Evolutionary conservation across 345 rosid genomes (phyloP), one percentile per base, ranked within the genome.

Genomic region (Nasturtium officinale): DNA sequence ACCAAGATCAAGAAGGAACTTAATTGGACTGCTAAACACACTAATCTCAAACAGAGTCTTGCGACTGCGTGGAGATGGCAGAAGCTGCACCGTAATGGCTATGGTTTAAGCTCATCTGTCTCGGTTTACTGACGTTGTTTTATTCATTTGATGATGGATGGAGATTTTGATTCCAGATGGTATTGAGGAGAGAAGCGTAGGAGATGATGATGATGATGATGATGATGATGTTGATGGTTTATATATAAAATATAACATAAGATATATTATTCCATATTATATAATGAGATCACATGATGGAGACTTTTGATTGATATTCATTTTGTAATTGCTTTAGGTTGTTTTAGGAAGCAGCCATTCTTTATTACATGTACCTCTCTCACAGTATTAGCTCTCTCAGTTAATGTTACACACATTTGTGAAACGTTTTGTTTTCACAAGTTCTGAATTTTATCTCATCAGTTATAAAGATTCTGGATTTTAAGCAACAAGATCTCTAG

Each of bases 41-140:
- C 87, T 2, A 83, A 85, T 76, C 88, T 87, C 29, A 78, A 78
- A 52, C 65, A 81, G 79, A 84, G 88, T 69, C 82, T 85, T 71
- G 74, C 71, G 79, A 67, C 76, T 18, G 89, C 92, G 0, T 87
- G 92, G 92, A 82, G 75, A 85, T 85, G 89, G 92, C 90, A 87
- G 74, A 84, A 83, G 73, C 54, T 68, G 5, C 90, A 85, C 72
- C 70, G 78, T 40, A 53, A 85, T 30, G 90, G 90, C 72, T 87
- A 84, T 59, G 84, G 77, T 17, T 64, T 3, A 48, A 52, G 66
- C 67, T 71, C 80, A 3, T 71, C 57, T 4, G 15, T 71, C 56
- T 65, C 73, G 21, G 56, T 43, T 50, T 77, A 77, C 68, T 77
- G 63, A 77, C 76, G 56, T 76, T 70, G 29, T 55, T 55, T 62